Base-by-base conservation (phyloP, 257 asterid genomes). In the Nicotiana attenuata region DNA sequence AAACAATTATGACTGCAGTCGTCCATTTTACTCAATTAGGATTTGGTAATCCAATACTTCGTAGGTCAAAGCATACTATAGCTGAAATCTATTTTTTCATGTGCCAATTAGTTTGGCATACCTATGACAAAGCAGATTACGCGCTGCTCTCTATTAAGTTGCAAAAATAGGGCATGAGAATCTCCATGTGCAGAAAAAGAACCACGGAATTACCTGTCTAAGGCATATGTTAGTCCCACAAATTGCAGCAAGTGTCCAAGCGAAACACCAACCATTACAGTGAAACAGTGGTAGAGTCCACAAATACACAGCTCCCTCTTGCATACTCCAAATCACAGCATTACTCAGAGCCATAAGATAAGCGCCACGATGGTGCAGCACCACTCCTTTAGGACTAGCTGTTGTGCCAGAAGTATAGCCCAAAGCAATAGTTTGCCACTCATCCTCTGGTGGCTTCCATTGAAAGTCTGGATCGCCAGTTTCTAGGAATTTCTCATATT, bases 351-450 rank as follows among this genome's bases (percentile, higher is more conserved):
- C 93, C 99, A 95, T 95, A 69, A 95, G 92, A 82, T 95, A 92
- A 8, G 99, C 99, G 63, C 99, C 99, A 41, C 99, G 90, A 82
- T 95, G 99, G 79, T 95, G 99, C 87, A 95, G 84, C 65, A 95
- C 98, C 64, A 95, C 99, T 71, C 99, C 97, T 88, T 95, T 95
- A n/a, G 99, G 99, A 83, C 97, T 95, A 63, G 99, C 99, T 0
- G 99, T 95, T 3, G 99, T 95, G 29, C 99, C 99, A 0, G 99
- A 95, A 57, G 99, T 95, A 84, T 95, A 95, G 26, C 98, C 98
- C 84, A 93, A 81, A 47, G 99, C 86, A 71, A 95, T 95, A 84
- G 96, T 93, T 7, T 95, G 97, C 99, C 99, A 95, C 90, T 95
- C 99, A 67, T 95, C 99, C 78, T 89, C 79, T 5, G 99, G 99